phyloP scores from a whole-genome alignment of 257 asterid species.

The Lycium ferocissimum region DNA sequence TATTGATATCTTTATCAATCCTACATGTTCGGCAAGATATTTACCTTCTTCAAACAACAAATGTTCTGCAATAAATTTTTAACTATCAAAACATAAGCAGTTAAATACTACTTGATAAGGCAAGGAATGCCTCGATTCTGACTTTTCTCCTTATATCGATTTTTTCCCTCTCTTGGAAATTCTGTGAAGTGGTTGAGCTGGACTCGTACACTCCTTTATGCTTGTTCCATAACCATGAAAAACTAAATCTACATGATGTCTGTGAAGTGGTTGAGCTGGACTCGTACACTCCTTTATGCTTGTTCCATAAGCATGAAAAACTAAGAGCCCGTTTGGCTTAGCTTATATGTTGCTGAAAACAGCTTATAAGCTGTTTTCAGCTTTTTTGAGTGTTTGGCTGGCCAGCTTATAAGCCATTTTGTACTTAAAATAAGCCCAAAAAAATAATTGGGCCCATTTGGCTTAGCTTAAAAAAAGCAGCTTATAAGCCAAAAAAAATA shows the following conservation, averaged over 20 bases:
- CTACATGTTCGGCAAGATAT: background rate
- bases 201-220: background rate
- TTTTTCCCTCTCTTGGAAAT: background rate
- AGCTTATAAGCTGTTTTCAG: no score
- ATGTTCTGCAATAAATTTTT: background rate
- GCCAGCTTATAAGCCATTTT: no score
- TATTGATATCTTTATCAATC: background rate
- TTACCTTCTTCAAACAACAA: background rate
- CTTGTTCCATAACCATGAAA: slow-evolving; percentile 14
- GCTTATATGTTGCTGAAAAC: no score
- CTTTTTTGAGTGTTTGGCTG: no score
- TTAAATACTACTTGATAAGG: background rate
- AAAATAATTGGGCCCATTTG: no score
- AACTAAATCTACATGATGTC: background rate
- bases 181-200: background rate
- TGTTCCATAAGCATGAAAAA: no score
- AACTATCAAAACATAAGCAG: slow-evolving; percentile 2
- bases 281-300: no score
- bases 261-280: no score
- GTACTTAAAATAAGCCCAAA: no score
- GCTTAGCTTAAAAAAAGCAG: no score
- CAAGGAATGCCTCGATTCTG: background rate
- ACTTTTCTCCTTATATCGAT: background rate
- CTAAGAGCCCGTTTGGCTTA: no score
- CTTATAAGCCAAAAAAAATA: no score